phyloP scores from a whole-genome alignment of 192 early-diverging fungal genomes.

The Coemansia sp. region DNA sequence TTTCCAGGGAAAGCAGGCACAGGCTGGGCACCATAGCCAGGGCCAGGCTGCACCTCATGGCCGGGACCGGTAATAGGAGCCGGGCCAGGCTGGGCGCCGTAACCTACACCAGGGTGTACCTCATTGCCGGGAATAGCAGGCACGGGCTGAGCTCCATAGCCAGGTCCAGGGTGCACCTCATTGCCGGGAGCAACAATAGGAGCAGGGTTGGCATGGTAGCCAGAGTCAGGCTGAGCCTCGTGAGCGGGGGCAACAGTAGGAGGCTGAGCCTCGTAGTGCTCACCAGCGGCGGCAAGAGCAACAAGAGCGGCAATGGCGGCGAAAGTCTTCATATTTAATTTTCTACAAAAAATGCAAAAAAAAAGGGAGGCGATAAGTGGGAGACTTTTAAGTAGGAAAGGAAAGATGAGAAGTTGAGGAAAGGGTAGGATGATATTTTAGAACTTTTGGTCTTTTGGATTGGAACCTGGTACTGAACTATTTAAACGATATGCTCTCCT shows the following conservation, averaged over 20 bases:
- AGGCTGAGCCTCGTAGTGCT: constrained; percentile 34
- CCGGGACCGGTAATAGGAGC: constrained; percentile 2
- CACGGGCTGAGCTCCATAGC: constrained; percentile 9
- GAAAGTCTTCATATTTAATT: constrained; percentile 31
- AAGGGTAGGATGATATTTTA: background rate
- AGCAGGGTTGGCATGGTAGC: constrained; percentile 21
- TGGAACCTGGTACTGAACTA: background rate
- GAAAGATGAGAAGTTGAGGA: background rate
- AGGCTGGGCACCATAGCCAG: constrained; percentile 6
- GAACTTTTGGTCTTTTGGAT: no score
- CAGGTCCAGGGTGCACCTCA: constrained; percentile 18
- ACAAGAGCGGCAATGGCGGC: constrained; percentile 39
- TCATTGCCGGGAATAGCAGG: background rate
- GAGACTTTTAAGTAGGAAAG: background rate
- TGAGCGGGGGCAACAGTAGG: constrained; percentile 3
- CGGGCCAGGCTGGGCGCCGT: constrained; percentile 6
- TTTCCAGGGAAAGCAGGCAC: background rate
- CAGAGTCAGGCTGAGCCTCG: constrained; percentile 14
- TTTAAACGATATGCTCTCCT: background rate
- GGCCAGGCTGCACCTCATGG: constrained; percentile 15
- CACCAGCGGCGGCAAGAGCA: constrained; percentile 40
- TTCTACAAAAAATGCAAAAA: background rate
- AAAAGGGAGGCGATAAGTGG: background rate
- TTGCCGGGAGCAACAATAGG: constrained; percentile 10
- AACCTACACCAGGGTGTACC: constrained; percentile 8